Evolutionary conservation across 371 early-diverging fungal species (phyloP), one percentile per base, ranked within the genome.

Genomic region (Mucor mucedo): DNA sequence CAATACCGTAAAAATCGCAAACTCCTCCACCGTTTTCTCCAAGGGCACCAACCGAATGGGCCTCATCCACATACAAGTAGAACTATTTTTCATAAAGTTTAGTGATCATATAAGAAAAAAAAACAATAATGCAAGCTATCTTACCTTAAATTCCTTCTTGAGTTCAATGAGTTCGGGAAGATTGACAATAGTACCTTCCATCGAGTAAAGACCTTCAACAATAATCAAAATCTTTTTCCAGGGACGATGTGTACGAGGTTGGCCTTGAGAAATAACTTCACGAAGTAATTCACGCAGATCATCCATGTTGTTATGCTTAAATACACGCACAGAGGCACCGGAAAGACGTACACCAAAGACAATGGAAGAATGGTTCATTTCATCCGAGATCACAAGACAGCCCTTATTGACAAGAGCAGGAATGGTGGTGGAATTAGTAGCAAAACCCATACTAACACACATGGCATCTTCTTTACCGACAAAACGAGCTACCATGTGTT

Each of bases 151-250:
- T 80, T 95, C 93, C 63, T 90, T 88, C 73, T 96, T 97, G 59
- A 99, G 79, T 55, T 87, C 93, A 41, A 99, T 79, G 41, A 99
- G 87, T 66, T 93, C 94, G 40, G 95, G 94, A 58, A 99, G 78
- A 57, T 92, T 89, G 58, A 92, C 88, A 76, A 98, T 91, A 53
- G 92, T 92, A 35, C 99, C 99, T 75, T 99, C 99, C 99, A 99
- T 99, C 11, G 98, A 98, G 65, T 89, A 99, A 29, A 99, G 82
- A 41, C 99, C 99, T 79, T 99, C 99, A 27, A 99, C 95, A 38
- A 99, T 86, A 5, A 99, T 92, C 62, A 99, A 77, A 69, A 99
- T 98, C 86, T 97, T 98, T 76, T 96, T 96, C 99, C 99, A 99
- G 9, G 98, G 95, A 30, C 98, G 91, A 78, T 98, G 98, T 2